A percentile compares a stretch with the other conserved stretches of the same genome.
These are phyloP conservation scores for Paralagenidium karlingii DNA, from an alignment of 352 stramenopile genomes.

Conservation along the genomic window DNA sequence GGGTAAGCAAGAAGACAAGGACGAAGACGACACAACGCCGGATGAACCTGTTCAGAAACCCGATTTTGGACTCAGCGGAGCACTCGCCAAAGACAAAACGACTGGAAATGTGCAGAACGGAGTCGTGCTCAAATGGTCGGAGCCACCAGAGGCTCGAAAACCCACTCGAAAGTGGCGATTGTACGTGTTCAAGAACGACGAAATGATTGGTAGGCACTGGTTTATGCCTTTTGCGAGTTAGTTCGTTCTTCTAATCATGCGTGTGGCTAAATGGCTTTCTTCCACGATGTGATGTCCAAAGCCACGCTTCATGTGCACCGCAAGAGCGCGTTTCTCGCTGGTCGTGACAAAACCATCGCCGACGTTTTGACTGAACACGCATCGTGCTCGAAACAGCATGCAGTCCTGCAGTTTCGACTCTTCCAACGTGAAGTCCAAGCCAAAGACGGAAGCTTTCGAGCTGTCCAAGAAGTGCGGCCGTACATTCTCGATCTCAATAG, in stretches of 20 bases:
- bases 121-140: slow-evolving; percentile 95
- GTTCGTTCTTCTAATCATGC: neutral
- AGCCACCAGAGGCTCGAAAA: slow-evolving; percentile 89
- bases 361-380: slow-evolving; percentile 93
- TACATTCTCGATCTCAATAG: slow-evolving; percentile 98
- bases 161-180: slow-evolving; percentile 90
- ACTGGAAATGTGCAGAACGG: slow-evolving; percentile 96
- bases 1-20: slow-evolving; percentile 55
- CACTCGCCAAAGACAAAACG: slow-evolving; percentile 90
- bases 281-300: no score
- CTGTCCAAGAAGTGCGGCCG: slow-evolving; percentile 59
- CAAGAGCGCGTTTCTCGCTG: slow-evolving; percentile 92
- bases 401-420: slow-evolving; percentile 92
- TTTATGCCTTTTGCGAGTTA: neutral
- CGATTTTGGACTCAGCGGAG: slow-evolving; percentile 96
- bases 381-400: slow-evolving; percentile 95
- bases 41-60: slow-evolving; percentile 79
- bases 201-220: slow-evolving; percentile 67
- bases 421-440: slow-evolving; percentile 44
- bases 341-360: slow-evolving; percentile 87
- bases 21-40: slow-evolving; percentile 12
- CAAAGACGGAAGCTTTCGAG: slow-evolving; percentile 30
- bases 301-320: slow-evolving; percentile 92
- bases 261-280: slow-evolving; percentile 6
- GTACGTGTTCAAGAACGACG: slow-evolving; percentile 95